These are phyloP conservation scores for Tubosaeta brunneosetosa DNA, from an alignment of 768 basidiomycete species.

Conservation along the genomic window DNA sequence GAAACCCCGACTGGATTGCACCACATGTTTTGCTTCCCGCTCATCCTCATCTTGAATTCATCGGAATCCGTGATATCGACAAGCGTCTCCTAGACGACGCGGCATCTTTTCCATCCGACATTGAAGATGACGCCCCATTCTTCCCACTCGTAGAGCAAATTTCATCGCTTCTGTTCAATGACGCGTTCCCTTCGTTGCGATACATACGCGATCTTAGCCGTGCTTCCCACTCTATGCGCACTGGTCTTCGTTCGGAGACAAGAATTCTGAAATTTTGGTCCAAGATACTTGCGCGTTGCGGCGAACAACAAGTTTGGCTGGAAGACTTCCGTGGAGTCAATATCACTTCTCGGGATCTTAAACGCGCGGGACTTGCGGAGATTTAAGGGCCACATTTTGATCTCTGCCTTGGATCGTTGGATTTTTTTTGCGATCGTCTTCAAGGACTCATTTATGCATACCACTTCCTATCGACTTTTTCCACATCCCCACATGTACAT, in stretches of 20 bases:
- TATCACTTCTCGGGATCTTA: slow-evolving; percentile 44
- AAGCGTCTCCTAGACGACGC: slow-evolving; percentile 50
- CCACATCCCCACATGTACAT: slow-evolving; percentile 28
- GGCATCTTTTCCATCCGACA: slow-evolving; percentile 27
- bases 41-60: slow-evolving; percentile 58
- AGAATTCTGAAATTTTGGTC: slow-evolving; percentile 47
- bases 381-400: slow-evolving; percentile 1
- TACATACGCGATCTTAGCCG: slow-evolving; percentile 64
- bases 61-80: slow-evolving; percentile 70
- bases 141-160: slow-evolving; percentile 66
- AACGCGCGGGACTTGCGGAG: slow-evolving; percentile 30
- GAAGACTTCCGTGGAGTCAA: slow-evolving; percentile 63
- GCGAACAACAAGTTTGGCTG: slow-evolving; percentile 53
- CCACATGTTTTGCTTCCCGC: slow-evolving; percentile 66
- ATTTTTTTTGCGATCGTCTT: not conserved
- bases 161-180: slow-evolving; percentile 48
- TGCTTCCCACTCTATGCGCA: slow-evolving; percentile 52
- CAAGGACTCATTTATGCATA: slow-evolving; percentile 19
- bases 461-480: slow-evolving; percentile 8
- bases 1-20: slow-evolving; percentile 74
- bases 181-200: slow-evolving; percentile 58
- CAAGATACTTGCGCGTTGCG: slow-evolving; percentile 46
- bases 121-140: slow-evolving; percentile 46
- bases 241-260: slow-evolving; percentile 27
- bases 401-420: not conserved